A percentile compares a stretch with the other conserved stretches of the same genome.
Conservation (phyloP, 1,139 yeast genomes). For the Tardiomyces blankii region DNA sequence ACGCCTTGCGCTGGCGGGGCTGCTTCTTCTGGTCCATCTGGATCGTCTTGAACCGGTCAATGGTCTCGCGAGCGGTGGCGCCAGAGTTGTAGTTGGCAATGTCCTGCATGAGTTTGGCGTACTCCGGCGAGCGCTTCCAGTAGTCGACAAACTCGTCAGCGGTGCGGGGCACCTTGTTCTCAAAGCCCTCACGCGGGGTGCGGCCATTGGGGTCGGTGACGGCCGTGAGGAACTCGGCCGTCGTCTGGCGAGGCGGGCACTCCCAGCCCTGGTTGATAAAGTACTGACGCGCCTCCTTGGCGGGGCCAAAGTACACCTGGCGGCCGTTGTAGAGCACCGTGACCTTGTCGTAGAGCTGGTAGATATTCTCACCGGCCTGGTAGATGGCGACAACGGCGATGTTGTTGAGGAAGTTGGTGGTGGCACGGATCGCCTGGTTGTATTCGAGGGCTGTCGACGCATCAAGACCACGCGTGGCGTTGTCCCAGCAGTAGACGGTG, state of each 20-base stretch:
- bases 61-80: slow-evolving; percentile 31
- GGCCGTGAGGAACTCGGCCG: slow-evolving; percentile 61
- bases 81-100: slow-evolving; percentile 32
- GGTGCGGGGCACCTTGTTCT: slow-evolving; percentile 42
- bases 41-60: slow-evolving; percentile 30
- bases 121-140: slow-evolving; percentile 46
- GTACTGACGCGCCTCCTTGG: slow-evolving; percentile 38
- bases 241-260: slow-evolving; percentile 52
- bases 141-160: slow-evolving; percentile 45
- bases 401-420: slow-evolving; percentile 43
- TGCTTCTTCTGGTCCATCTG: slow-evolving; percentile 35
- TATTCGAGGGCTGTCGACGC: slow-evolving; percentile 65
- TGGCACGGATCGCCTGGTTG: slow-evolving; percentile 50
- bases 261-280: slow-evolving; percentile 51
- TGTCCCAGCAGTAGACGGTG: slow-evolving; percentile 58
- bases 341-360: slow-evolving; percentile 52
- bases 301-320: slow-evolving; percentile 51
- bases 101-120: slow-evolving; percentile 28
- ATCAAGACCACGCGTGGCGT: slow-evolving; percentile 71
- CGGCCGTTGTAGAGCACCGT: slow-evolving; percentile 48
- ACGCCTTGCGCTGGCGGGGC: slow-evolving; percentile 30
- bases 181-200: slow-evolving; percentile 35
- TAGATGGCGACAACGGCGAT: slow-evolving; percentile 49
- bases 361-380: slow-evolving; percentile 61
- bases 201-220: slow-evolving; percentile 49